Base-by-base conservation (phyloP, 345 rosid genomes). In the Moringa oleifera region DNA sequence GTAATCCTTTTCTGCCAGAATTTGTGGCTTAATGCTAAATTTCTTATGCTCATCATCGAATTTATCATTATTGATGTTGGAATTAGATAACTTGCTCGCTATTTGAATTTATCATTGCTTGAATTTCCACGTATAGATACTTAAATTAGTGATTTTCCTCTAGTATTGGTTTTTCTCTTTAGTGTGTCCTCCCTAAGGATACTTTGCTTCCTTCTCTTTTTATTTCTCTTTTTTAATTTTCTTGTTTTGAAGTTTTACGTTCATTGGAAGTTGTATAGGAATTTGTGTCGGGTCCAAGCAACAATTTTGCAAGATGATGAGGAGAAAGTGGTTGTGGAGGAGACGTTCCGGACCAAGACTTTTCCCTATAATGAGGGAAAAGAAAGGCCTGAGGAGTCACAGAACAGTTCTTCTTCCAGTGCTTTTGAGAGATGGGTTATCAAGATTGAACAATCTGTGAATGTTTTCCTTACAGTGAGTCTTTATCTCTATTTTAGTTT, bases 391-490 rank as follows among this genome's bases (percentile, higher is more conserved):
- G 79, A 51, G 17, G 80, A 64, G 23, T 51, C 83, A 15, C 51
- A 55, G 17, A 53, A 1, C 54, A 61, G 18, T 70, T 75, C 81
- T 20, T 58, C 90, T 4, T 22, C 78, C 55, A 67, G 70, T 72
- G 79, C 57, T 60, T 33, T 68, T 25, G 94, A 83, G 65, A 62
- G 58, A 36, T 87, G 82, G 93, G 49, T 73, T 66, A 74, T 93
- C 68, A 87, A 85, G 84, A 2, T 86, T 45, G 98, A 93, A 63
- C 91, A 86, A 71, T 79, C 89, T 64, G 50, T 87, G 23, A 89
- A 93, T 73, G 68, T 93, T 73, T 81, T 93, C 69, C 96, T 90
- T 58, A 88, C 96, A 62, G 97, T 85, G 77, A 67, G 68, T 68
- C 17, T 31, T 46, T 31, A 52, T 50, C 57, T 15, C 21, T 61